Conservation (phyloP, 441 rosid species). For the Gossypium davidsonii region DNA sequence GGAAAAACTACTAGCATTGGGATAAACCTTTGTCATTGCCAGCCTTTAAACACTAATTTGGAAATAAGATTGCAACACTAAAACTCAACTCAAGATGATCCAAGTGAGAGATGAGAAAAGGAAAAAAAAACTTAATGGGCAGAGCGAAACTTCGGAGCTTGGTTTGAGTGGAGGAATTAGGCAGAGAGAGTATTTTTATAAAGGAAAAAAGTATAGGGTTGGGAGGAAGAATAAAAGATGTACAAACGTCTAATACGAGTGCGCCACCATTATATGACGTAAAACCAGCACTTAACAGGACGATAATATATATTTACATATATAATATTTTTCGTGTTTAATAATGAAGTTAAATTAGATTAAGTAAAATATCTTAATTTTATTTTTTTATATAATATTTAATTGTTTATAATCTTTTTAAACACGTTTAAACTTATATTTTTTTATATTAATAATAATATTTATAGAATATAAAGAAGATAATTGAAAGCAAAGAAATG, state of each 20-base stretch:
- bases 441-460: too few relatives aligned
- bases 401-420: too few relatives aligned
- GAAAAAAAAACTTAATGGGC: neutral
- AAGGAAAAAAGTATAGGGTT: neutral
- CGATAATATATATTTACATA: too few relatives aligned
- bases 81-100: neutral
- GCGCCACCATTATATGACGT: neutral
- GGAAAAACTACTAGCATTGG: slow-evolving; percentile 27
- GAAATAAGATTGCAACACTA: neutral
- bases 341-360: too few relatives aligned
- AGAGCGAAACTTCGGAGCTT: neutral
- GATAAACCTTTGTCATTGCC: slow-evolving; percentile 55
- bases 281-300: neutral
- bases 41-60: neutral
- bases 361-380: too few relatives aligned
- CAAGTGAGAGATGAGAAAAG: neutral
- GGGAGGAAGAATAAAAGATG: neutral
- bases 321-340: too few relatives aligned
- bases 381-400: too few relatives aligned
- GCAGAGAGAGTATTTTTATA: neutral
- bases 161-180: neutral
- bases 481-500: too few relatives aligned
- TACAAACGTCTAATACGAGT: slow-evolving; percentile 4
- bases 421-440: accelerated
- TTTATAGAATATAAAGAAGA: too few relatives aligned